phyloP scores from a whole-genome alignment of 805 yeast species.

The Saccharomyces cerevisiae region DNA sequence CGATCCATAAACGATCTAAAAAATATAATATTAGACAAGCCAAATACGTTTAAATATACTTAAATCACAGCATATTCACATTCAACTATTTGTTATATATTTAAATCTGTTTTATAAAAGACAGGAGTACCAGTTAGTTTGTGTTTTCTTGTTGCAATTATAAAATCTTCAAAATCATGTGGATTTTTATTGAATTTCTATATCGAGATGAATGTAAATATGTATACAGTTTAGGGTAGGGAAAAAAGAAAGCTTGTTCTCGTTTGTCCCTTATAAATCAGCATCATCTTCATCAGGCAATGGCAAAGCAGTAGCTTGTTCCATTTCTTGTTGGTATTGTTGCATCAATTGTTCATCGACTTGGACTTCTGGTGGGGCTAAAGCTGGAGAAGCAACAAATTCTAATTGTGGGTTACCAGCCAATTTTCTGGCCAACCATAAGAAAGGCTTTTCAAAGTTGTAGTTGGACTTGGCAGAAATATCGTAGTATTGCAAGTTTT shows the following conservation, averaged over 20 bases:
- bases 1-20: not conserved
- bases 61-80: not conserved
- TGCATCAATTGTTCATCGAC: conserved; percentile 95
- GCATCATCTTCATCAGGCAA: conserved; percentile 99
- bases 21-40: not conserved
- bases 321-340: conserved; percentile 99
- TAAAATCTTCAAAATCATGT: not conserved
- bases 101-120: not conserved
- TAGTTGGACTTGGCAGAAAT: conserved; percentile 99
- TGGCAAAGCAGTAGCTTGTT: conserved; percentile 98
- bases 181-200: not conserved
- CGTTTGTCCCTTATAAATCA: conserved; percentile 58
- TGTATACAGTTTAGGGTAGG: not conserved
- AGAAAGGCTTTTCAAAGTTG: conserved; percentile 99
- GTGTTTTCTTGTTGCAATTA: not conserved
- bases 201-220: not conserved
- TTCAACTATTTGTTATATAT: not conserved
- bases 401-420: conserved; percentile 97
- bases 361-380: conserved; percentile 98
- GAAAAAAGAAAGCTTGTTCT: not conserved
- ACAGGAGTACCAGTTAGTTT: not conserved
- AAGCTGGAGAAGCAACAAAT: conserved; percentile 98
- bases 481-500: conserved; percentile 98
- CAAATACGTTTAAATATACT: not conserved
- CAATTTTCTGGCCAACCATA: conserved; percentile 98